Evolutionary conservation across 257 asterid genomes (phyloP).

Genomic region (Knoxia roxburghii): DNA sequence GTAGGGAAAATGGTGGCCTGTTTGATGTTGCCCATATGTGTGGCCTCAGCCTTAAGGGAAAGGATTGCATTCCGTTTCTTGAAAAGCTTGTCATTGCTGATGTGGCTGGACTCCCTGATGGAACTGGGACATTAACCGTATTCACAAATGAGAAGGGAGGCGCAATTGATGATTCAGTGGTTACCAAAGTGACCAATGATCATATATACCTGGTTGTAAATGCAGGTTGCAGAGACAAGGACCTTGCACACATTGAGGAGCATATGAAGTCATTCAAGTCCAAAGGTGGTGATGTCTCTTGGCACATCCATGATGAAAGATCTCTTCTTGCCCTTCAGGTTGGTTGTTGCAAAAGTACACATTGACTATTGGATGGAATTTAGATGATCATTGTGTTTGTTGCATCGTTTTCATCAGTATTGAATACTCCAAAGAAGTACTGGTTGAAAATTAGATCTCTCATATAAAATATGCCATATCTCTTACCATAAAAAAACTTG

Average conservation of each 20-base stretch:
- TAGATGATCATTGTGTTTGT: background rate
- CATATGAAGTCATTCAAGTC: conserved; percentile 88
- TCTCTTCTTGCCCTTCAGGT: conserved; percentile 98
- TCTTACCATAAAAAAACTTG: background rate
- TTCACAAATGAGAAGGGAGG: conserved; percentile 99
- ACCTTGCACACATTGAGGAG: conserved; percentile 95
- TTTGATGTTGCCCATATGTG: conserved; percentile 98
- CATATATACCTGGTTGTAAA: conserved; percentile 92
- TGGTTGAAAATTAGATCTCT: background rate
- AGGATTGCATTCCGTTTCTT: conserved; percentile 78
- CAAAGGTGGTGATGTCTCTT: conserved; percentile 92
- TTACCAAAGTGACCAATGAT: conserved; percentile 75
- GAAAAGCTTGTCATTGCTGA: conserved; percentile 95
- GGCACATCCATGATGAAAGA: conserved; percentile 97
- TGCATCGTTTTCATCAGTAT: background rate
- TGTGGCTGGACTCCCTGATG: conserved; percentile 89
- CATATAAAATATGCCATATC: background rate
- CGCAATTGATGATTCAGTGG: conserved; percentile 90
- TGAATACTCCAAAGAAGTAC: background rate
- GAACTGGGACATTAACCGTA: conserved; percentile 79
- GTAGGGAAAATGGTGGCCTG: conserved; percentile 90
- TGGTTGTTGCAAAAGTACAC: conserved; percentile 6
- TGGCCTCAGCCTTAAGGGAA: conserved; percentile 94
- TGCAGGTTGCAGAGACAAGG: conserved; percentile 98
- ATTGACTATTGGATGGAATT: background rate